These are phyloP conservation scores for Leptodermis oblonga DNA, from an alignment of 257 asterid genomes.

Conservation along the genomic window DNA sequence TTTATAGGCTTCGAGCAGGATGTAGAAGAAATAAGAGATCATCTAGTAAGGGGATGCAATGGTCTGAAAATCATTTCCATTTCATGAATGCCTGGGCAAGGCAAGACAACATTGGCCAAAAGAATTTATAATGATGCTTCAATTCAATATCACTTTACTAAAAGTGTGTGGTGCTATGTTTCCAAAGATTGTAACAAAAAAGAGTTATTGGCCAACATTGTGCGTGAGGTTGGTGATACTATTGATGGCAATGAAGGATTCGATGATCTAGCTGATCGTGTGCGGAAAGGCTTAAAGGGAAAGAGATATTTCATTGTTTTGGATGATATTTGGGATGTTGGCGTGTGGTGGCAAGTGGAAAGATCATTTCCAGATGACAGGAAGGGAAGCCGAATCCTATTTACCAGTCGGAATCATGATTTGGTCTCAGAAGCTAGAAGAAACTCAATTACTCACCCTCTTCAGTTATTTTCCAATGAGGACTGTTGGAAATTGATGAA, in stretches of 20 bases:
- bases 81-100: conserved; percentile 3
- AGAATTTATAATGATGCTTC: background rate
- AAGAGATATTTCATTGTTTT: background rate
- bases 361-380: background rate
- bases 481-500: background rate
- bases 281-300: background rate
- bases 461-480: background rate
- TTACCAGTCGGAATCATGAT: background rate
- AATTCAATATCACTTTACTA: background rate
- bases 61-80: background rate
- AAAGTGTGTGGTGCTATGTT: background rate
- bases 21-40: background rate
- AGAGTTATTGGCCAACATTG: background rate
- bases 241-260: background rate
- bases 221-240: too few species aligned
- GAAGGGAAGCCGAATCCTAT: background rate
- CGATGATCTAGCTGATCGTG: background rate
- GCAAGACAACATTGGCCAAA: background rate
- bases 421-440: background rate
- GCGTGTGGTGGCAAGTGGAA: background rate
- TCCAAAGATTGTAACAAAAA: background rate
- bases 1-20: background rate
- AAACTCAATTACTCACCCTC: background rate
- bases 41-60: background rate
- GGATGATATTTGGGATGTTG: conserved; percentile 6